Evolutionary conservation across 768 basidiomycete species (phyloP), one percentile per base, ranked within the genome.

Genomic region (Aureoboletus auriporus): DNA sequence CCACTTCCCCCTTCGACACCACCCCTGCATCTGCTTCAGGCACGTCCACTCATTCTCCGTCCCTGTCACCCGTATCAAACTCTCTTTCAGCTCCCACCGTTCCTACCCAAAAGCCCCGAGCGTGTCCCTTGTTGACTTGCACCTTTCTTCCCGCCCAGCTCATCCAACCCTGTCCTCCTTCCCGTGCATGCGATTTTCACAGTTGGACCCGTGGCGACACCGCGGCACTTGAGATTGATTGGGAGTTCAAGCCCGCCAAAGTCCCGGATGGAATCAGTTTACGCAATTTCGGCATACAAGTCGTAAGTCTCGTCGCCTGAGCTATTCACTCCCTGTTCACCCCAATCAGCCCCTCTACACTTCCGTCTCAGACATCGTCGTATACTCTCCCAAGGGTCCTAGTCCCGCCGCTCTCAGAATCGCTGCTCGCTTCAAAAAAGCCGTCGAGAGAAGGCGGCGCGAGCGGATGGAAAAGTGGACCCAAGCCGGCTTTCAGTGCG

Each of bases 211-310:
- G 50, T 34, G 53, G 61, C 20, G 53, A 53, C 27, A 46, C 53
- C 3, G 29, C 40, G 27, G 46, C 48, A 29, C 44, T 60, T 17
- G 61, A 57, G 38, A 59, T 59, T 16, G 68, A 73, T 42, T 83
- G 82, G 71, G 80, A 84, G 56, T 91, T 92, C 54, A 75, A 82
- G 33, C 83, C 85, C 36, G 76, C 78, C 12, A 74, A 73, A 46
- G 84, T 92, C 47, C 89, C 89, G 9, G 84, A 89, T 55, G 89
- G 89, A 14, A 89, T 90, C 49, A 86, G 82, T 51, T 69, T 90
- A 59, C 75, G 93, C 55, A 92, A 94, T 71, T 93, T 94, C 64
- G 88, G 89, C 27, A 86, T 92, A 50, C 93, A 94, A 66, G 80
- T 87, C 56, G 86, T 91, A 62, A 74, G 89, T 82, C 11, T 28